Percentiles rank a stretch among this genome's conserved stretches.
Conservation (phyloP, 139 green algal species). For the Chlorella sp. region DNA sequence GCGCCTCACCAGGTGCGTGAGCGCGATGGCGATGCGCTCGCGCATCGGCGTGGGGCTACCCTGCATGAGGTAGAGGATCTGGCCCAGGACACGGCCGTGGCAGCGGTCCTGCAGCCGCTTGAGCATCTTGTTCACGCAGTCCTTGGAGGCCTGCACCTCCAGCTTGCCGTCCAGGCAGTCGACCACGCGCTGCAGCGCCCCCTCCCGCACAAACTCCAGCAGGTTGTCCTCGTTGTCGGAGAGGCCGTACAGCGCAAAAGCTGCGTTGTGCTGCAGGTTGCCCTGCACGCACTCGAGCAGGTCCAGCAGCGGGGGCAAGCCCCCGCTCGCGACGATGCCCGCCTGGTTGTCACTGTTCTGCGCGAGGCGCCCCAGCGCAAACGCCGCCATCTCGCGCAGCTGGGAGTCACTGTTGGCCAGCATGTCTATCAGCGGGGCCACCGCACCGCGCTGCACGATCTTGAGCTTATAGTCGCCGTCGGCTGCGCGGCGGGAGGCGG, state of each 20-base stretch:
- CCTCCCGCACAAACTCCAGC: slow-evolving; percentile 84
- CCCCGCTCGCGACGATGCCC: slow-evolving; percentile 82
- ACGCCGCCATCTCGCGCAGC: slow-evolving; percentile 97
- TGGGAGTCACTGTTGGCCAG: slow-evolving; percentile 71
- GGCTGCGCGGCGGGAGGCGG: slow-evolving; percentile 15
- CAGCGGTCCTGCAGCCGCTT: slow-evolving; percentile 93
- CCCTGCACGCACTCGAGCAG: slow-evolving; percentile 85
- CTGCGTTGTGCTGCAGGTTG: slow-evolving; percentile 93
- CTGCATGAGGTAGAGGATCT: slow-evolving; percentile 81
- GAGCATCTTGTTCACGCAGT: slow-evolving; percentile 97
- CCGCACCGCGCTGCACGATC: slow-evolving; percentile 93
- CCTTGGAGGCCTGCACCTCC: slow-evolving; percentile 79
- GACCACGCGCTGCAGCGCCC: slow-evolving; percentile 67
- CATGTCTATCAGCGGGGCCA: slow-evolving; percentile 95
- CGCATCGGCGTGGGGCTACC: slow-evolving; percentile 35
- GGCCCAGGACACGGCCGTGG: slow-evolving; percentile 49
- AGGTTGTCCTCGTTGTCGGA: slow-evolving; percentile 98
- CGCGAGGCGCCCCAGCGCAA: slow-evolving; percentile 94
- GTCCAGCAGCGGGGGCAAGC: slow-evolving; percentile 85
- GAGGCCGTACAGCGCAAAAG: slow-evolving; percentile 95
- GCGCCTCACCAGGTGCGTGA: slow-evolving; percentile 88
- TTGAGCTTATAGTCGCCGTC: slow-evolving; percentile 82
- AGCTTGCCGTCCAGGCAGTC: slow-evolving; percentile 78
- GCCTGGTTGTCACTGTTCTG: slow-evolving; percentile 96
- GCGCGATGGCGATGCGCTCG: slow-evolving; percentile 74